phyloP scores from a whole-genome alignment of 2,329 filamentous ascomycete genomes.

The Endoconidiophora polonica region DNA sequence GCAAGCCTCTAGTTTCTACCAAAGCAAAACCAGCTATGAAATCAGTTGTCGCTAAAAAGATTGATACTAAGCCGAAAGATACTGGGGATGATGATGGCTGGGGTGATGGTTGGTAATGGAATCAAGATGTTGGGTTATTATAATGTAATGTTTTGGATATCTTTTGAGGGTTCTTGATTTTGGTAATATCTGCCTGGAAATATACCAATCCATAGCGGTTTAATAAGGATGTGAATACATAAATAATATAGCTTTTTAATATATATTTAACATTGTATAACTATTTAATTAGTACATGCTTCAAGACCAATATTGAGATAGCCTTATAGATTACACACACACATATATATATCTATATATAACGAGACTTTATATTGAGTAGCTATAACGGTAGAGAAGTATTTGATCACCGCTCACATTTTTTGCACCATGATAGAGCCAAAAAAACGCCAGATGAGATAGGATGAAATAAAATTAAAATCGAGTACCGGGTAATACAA shows the following conservation, averaged over 20 bases:
- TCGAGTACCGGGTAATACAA: too few relatives aligned
- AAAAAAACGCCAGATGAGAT: neutral
- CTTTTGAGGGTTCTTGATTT: neutral
- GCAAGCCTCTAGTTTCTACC: slow-evolving; percentile 21
- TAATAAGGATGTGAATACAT: too few relatives aligned
- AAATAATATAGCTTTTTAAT: too few relatives aligned
- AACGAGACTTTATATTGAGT: neutral
- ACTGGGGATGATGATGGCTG: slow-evolving; percentile 44
- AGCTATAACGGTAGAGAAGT: too few relatives aligned
- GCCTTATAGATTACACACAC: too few relatives aligned
- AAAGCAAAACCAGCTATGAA: slow-evolving; percentile 17
- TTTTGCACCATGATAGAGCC: too few relatives aligned
- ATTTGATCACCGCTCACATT: too few relatives aligned
- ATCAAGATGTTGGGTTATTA: neutral
- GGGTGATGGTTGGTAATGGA: slow-evolving; percentile 45
- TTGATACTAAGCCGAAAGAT: slow-evolving; percentile 50
- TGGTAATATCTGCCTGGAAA: neutral
- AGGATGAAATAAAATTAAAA: neutral
- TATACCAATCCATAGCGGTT: too few relatives aligned
- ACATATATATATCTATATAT: neutral
- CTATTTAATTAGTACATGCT: too few relatives aligned
- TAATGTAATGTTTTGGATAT: neutral
- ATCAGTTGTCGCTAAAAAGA: slow-evolving; percentile 39
- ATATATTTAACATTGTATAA: too few relatives aligned
- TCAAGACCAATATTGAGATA: too few relatives aligned